Percentiles rank a stretch among this genome's conserved stretches.
Evolutionary conservation across 257 asterid genomes (phyloP).

Genomic region (Fraxinus anomala): DNA sequence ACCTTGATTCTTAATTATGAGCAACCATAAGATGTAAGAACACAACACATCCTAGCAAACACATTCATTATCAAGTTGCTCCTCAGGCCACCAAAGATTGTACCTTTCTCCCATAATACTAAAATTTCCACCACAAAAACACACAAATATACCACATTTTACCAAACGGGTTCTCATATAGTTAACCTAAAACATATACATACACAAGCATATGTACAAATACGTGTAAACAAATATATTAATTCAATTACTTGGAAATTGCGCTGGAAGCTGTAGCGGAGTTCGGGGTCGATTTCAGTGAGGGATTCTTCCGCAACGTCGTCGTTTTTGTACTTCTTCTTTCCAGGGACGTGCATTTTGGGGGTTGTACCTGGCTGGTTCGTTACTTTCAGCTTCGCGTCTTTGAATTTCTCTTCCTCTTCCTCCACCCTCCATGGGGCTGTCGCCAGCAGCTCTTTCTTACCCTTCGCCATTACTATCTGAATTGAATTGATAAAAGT

Average conservation of each 20-base stretch:
- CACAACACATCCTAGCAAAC: not conserved
- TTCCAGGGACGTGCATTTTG: constrained; percentile 82
- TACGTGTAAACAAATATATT: not conserved
- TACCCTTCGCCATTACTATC: constrained; percentile 57
- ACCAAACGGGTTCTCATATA: not conserved
- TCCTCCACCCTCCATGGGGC: constrained; percentile 94
- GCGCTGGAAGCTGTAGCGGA: constrained; percentile 96
- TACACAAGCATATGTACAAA: not conserved
- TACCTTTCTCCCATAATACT: constrained; percentile 2
- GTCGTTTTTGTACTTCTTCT: constrained; percentile 44
- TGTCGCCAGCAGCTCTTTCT: constrained; percentile 86
- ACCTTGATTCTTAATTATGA: not conserved
- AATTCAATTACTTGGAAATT: constrained; percentile 62
- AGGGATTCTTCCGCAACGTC: constrained; percentile 50
- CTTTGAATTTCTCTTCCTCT: constrained; percentile 67
- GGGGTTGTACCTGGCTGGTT: constrained; percentile 80
- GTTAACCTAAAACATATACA: not conserved
- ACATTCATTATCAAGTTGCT: constrained; percentile 25
- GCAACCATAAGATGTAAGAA: not conserved
- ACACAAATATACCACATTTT: constrained; percentile 2
- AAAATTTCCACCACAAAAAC: constrained; percentile 15
- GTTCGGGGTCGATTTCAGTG: constrained; percentile 78
- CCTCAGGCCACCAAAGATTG: constrained; percentile 31
- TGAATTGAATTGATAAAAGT: not conserved
- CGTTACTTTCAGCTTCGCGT: constrained; percentile 72